Evolutionary conservation across 495 filamentous ascomycete species (phyloP), one percentile per base, ranked within the genome.

Genomic region (Lepraria neglecta): DNA sequence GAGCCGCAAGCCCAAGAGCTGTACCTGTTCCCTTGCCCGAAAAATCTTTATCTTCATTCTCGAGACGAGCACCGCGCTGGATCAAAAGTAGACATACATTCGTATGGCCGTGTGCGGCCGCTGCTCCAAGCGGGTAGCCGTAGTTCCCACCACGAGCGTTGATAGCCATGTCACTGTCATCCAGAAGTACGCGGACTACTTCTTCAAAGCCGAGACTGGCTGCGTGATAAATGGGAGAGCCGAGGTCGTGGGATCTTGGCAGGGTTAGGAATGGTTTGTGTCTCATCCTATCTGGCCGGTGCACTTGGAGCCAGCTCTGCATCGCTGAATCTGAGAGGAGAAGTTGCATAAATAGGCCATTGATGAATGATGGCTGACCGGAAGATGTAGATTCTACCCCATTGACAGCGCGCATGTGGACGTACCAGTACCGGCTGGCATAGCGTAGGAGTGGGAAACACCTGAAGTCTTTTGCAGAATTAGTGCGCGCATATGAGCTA

Each of bases 381-480:
- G n/a, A n/a, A n/a, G n/a, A n/a, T 17, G 50, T 9, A 52, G 17
- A 28, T 52, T 24, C 30, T 3, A 52, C 5, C 31, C 50, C 27
- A 15, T 31, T 33, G 9, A 19, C n/a, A 3, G 10, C 28, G 14
- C 14, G 30, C 50, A 31, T 35, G 31, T 52, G 50, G 28, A n/a
- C 12, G 10, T 52, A 52, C 50, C 50, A 52, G 50, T 52, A 52
- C 9, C 28, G 28, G 50, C 50, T 31, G 4, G 50, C 30, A 33
- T 52, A 52, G 27, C n/a, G 24, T 9, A 52, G 50, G 6, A 52
- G 27, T 31, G 50, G 50, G 17, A 52, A 52, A 17, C 9, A 31
- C 4, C 0, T 3, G 10, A 52, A 27, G 15, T 52, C 50, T 31
- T 17, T 27, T 35, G 5, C 28, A 33, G 50, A 31, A 30, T 17